A percentile compares a stretch with the other conserved stretches of the same genome.
phyloP scores from a whole-genome alignment of 2,329 filamentous ascomycete species.

The Trichothecium sympodiale region DNA sequence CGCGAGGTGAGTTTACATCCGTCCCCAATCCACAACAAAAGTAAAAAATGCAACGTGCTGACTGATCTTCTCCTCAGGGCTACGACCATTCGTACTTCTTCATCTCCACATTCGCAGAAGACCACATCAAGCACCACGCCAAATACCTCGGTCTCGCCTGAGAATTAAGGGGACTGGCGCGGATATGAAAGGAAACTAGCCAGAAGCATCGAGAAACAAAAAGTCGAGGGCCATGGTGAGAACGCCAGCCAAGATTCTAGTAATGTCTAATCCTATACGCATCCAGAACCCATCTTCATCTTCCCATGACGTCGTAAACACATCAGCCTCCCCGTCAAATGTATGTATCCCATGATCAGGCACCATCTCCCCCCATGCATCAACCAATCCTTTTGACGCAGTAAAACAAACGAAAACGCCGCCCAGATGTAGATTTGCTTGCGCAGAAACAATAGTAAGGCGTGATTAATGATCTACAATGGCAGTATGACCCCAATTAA shows the following conservation, averaged over 20 bases:
- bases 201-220: neutral
- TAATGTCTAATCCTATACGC: constrained; percentile 1
- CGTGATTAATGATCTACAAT: too few relatives aligned
- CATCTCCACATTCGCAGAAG: constrained; percentile 79
- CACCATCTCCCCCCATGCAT: too few relatives aligned
- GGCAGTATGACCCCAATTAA: too few relatives aligned
- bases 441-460: neutral
- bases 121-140: constrained; percentile 85
- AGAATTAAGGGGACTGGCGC: neutral
- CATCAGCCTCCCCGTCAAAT: too few relatives aligned
- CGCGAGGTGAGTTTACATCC: constrained; percentile 46
- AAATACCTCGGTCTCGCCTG: constrained; percentile 52
- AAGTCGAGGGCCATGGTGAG: neutral
- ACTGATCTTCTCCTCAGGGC: constrained; percentile 32
- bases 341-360: too few relatives aligned
- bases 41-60: constrained; percentile 1
- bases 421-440: neutral
- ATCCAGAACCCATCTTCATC: too few relatives aligned
- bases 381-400: too few relatives aligned
- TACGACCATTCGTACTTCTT: constrained; percentile 99
- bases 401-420: neutral
- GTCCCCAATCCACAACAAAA: too few relatives aligned
- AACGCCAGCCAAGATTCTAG: constrained; percentile 1
- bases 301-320: too few relatives aligned
- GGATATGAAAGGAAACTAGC: neutral